A percentile compares a stretch with the other conserved stretches of the same genome.
These are phyloP conservation scores for Ambrosia artemisiifolia DNA, from an alignment of 129 eudicot genomes.

Conservation along the genomic window DNA sequence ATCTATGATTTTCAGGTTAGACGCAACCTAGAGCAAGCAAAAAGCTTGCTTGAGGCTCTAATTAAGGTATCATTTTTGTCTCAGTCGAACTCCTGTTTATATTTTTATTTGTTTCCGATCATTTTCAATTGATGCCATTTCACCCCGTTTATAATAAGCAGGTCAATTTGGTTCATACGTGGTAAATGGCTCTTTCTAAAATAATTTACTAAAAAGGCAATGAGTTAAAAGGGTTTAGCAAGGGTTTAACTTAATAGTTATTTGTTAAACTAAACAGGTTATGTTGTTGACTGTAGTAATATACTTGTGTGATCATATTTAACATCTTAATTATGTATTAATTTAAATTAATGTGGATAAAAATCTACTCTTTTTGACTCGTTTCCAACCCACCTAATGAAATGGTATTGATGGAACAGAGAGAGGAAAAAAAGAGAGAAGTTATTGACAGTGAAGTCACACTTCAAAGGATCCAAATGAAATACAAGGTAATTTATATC, in stretches of 20 bases:
- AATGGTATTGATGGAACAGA: constrained; percentile 41
- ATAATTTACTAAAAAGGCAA: not conserved
- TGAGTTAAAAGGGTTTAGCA: not conserved
- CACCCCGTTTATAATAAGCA: not conserved
- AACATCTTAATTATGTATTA: not conserved
- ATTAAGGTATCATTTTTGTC: constrained; percentile 52
- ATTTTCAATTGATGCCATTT: not conserved
- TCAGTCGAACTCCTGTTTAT: not conserved
- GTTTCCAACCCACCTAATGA: not conserved
- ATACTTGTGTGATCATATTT: not conserved
- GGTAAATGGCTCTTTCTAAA: not conserved
- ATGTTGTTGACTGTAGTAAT: not conserved
- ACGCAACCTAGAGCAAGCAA: constrained; percentile 98
- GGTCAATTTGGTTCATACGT: not conserved
- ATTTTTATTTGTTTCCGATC: not conserved
- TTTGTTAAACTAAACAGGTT: not conserved
- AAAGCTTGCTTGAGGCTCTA: constrained; percentile 75
- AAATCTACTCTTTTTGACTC: not conserved
- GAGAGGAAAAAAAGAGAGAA: constrained; percentile 17
- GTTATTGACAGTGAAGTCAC: constrained; percentile 70
- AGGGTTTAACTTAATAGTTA: not conserved
- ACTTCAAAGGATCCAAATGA: constrained; percentile 81
- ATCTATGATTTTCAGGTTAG: constrained; percentile 56
- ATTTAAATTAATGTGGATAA: not conserved
- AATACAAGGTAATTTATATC: constrained; percentile 60